Percentiles rank a stretch among this genome's conserved stretches.
Conservation (phyloP, 2,329 filamentous ascomycete species). For the Colletotrichum magnum region DNA sequence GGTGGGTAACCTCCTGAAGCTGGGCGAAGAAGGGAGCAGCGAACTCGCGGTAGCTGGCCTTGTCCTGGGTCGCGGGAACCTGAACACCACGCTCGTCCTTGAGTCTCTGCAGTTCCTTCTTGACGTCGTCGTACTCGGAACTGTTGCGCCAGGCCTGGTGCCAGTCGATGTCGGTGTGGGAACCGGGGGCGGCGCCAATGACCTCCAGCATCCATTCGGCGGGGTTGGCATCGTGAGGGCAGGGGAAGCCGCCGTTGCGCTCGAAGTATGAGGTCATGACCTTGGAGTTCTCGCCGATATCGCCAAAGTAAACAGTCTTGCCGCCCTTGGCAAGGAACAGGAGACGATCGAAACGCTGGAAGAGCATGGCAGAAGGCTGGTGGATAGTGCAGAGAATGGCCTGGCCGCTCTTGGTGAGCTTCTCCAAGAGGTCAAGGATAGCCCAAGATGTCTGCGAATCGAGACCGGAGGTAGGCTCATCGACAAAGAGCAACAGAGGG, state of each 20-base stretch:
- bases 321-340: constrained; percentile 84
- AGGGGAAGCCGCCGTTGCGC: constrained; percentile 75
- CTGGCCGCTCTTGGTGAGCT: constrained; percentile 89
- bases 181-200: constrained; percentile 75
- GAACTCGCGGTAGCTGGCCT: constrained; percentile 78
- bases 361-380: constrained; percentile 95
- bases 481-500: constrained; percentile 88
- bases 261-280: constrained; percentile 83
- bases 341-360: constrained; percentile 89
- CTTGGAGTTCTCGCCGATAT: constrained; percentile 79
- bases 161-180: constrained; percentile 76
- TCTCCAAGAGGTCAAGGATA: constrained; percentile 89
- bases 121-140: constrained; percentile 68
- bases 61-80: constrained; percentile 50
- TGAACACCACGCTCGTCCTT: constrained; percentile 61
- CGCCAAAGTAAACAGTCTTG: constrained; percentile 85
- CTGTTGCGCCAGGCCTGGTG: constrained; percentile 72
- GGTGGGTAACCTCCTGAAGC: constrained; percentile 75
- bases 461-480: constrained; percentile 94
- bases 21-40: constrained; percentile 81
- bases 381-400: constrained; percentile 98
- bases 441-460: constrained; percentile 96
- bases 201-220: constrained; percentile 84
- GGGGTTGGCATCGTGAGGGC: constrained; percentile 79
- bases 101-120: constrained; percentile 70